A percentile compares a stretch with the other conserved stretches of the same genome.
Evolutionary conservation across 371 early-diverging fungal genomes (phyloP).

Genomic region (Saksenaea vasiformis): DNA sequence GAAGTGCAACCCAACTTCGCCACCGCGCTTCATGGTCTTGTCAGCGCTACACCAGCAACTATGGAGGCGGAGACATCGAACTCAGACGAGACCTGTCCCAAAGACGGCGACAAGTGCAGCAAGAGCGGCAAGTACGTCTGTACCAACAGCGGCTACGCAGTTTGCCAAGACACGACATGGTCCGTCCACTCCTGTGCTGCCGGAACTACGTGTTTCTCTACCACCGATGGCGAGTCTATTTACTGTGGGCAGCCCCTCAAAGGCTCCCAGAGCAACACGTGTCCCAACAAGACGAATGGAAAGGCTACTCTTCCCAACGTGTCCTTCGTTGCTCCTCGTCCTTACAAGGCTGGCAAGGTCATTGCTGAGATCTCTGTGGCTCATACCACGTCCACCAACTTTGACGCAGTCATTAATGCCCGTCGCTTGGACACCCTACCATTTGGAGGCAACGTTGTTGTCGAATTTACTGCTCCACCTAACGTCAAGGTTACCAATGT

Average conservation of each 20-base stretch:
- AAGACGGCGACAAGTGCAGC: slow-evolving; percentile 17
- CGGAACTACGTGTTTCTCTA: slow-evolving; percentile 28
- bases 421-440: slow-evolving; percentile 28
- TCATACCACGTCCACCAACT: slow-evolving; percentile 13
- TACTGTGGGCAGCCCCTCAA: slow-evolving; percentile 35
- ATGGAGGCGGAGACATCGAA: neutral
- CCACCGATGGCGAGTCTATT: slow-evolving; percentile 31
- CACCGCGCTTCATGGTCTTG: slow-evolving; percentile 26
- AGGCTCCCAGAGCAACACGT: neutral
- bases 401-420: slow-evolving; percentile 34
- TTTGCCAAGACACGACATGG: slow-evolving; percentile 35
- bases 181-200: slow-evolving; percentile 23
- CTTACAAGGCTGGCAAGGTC: slow-evolving; percentile 28
- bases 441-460: slow-evolving; percentile 23
- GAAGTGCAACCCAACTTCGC: slow-evolving; percentile 35
- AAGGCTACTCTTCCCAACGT: neutral
- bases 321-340: slow-evolving; percentile 16
- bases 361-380: slow-evolving; percentile 26
- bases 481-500: slow-evolving; percentile 23
- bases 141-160: slow-evolving; percentile 18
- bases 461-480: slow-evolving; percentile 31
- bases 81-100: slow-evolving; percentile 4
- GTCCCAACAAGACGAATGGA: slow-evolving; percentile 6
- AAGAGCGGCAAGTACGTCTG: slow-evolving; percentile 23
- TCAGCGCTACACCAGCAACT: slow-evolving; percentile 18